Evolutionary conservation across 805 yeast species (phyloP), one percentile per base, ranked within the genome.

Genomic region (Komagataella phaffii): DNA sequence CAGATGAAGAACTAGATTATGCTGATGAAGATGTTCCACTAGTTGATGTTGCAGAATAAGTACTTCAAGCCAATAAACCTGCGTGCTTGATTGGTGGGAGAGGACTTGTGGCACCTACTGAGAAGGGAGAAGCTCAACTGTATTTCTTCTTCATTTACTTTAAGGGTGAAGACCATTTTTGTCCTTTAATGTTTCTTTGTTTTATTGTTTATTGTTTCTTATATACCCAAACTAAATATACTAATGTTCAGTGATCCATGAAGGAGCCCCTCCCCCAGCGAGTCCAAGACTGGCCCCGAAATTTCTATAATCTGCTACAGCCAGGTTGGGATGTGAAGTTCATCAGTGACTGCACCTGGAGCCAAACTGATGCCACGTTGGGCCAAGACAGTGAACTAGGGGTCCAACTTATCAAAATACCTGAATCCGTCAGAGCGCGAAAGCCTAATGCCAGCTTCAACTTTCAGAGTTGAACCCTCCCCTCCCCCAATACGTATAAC

Each of bases 1-100:
- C 85, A 53, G 95, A 85, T 56, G 89, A 83, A 61, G 85, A 80
- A 58, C 70, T 80, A 60, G 91, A 82, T 46, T 81, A 78, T 62
- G 85, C 76, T 51, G 82, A 79, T 59, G 88, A 81, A 59, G 79
- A 21, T 14, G 46, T 14, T 30, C 40, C 40, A 30, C 14, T 30
- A 14, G 40, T 30, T 4, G 40, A 30, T 30, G 40, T 30, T 30
- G 40, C 40, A 10, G 40, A 30, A 30, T 30, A 30, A 30, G 40
- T 10, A 30, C 40, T 5, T 30, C 40, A 8, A 30, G 40, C 40
- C 40, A 30, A 14, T 8, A 30, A 30, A 30, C 14, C 40, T 30
- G 40, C 23, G 23, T 30, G 40, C 14, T 30, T 30, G 12, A 30
- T 30, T 30, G 40, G 40, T 30, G 14, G 40, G 40, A 30, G 10